Base-by-base conservation (phyloP, 176 grass and related monocot species). In the Cenchrus americanus region DNA sequence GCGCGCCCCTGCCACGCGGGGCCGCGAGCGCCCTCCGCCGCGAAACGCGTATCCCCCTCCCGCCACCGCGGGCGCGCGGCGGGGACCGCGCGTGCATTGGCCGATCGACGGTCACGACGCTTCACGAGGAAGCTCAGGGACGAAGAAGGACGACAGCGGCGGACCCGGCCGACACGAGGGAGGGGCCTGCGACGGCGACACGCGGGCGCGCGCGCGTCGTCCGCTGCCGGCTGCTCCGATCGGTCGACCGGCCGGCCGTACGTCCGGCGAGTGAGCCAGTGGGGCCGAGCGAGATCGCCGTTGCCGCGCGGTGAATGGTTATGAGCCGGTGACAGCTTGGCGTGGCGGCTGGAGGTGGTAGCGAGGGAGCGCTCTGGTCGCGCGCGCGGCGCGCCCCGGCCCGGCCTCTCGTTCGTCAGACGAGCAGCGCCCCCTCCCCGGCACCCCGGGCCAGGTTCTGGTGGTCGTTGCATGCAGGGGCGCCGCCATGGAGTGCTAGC, bases 1-100 rank as follows among this genome's bases (percentile, higher is more conserved):
- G 30, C 27, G 27, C 27, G 27, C 27, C 27, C 27, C 10, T 5
- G 41, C 18, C 50, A 44, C 63, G 47, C 75, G 75, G 81, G 87
- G 59, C 87, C 81, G 7, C 50, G 68, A 3, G 4, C 68, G 24
- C 49, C 4, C 76, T 80, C 60, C 6, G 67, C 87, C 87, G 81
- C 61, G 54, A 65, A 79, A 26, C 66, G 58, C 19, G 51, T 21
- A 54, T 66, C 59, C 3, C 18, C 44, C 66, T 1, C 58, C 14
- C 24, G 9, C 69, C 15, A 12, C 42, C 24, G 18, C 26, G 30
- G 1, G 5, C 22, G 43, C 43, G 43, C 34, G 34, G 34, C 34
- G 34, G 34, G 34, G 34, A 37, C 34, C 34, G 34, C 2, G 3
- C 34, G 34, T 4, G 34, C 34, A 37, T 3, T 37, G 34, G 34